These are phyloP conservation scores for Hypoxylon rubiginosum DNA, from an alignment of 2,329 filamentous ascomycete species.

Conservation along the genomic window DNA sequence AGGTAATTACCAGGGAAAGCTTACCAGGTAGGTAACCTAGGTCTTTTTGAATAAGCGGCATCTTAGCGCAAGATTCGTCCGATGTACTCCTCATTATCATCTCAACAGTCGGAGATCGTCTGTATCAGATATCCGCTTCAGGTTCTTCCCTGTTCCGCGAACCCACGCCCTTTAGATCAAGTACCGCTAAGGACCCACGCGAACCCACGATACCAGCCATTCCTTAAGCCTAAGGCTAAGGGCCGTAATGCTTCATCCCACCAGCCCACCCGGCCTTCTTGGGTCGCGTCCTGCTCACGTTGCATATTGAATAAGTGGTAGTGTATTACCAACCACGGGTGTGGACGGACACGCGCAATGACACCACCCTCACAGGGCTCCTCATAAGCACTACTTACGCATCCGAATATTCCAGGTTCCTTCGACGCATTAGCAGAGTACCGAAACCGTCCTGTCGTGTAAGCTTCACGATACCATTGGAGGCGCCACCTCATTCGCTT, in stretches of 20 bases:
- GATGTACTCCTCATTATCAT: slow-evolving; percentile 24
- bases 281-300: slow-evolving; percentile 7
- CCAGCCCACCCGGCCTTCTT: slow-evolving; percentile 7
- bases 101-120: slow-evolving; percentile 33
- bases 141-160: slow-evolving; percentile 22
- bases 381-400: slow-evolving; percentile 40
- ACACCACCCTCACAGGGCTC: slow-evolving; percentile 33
- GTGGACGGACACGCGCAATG: slow-evolving; percentile 36
- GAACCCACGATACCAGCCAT: slow-evolving; percentile 34
- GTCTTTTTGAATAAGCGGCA: slow-evolving; percentile 9
- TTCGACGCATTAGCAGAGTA: slow-evolving; percentile 38
- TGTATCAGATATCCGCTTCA: slow-evolving; percentile 42
- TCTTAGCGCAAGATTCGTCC: slow-evolving; percentile 19
- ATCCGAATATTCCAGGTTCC: slow-evolving; percentile 34
- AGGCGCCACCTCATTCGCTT: slow-evolving; percentile 25
- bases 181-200: slow-evolving; percentile 30
- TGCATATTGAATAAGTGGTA: slow-evolving; percentile 16
- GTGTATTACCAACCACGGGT: slow-evolving; percentile 30
- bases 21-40: background rate
- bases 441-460: slow-evolving; percentile 46
- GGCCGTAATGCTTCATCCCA: background rate
- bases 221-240: background rate
- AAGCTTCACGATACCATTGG: slow-evolving; percentile 33
- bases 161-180: slow-evolving; percentile 33
- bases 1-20: background rate